A percentile compares a stretch with the other conserved stretches of the same genome.
Evolutionary conservation across 2,329 filamentous ascomycete genomes (phyloP).

Genomic region (Hypomyces rosellus): DNA sequence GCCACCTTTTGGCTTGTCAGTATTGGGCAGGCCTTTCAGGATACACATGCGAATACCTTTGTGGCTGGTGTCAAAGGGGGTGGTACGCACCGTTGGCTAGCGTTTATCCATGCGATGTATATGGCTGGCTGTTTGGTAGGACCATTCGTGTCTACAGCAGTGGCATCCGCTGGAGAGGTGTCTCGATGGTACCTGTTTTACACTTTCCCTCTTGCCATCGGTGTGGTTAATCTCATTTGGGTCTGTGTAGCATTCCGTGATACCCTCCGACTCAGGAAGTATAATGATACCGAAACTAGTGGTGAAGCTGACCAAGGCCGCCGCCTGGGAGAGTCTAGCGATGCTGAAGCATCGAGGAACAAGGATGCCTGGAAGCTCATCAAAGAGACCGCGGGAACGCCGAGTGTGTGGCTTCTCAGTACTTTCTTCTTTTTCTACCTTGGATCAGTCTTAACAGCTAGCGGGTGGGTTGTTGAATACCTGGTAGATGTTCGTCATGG

Average conservation of each 20-base stretch:
- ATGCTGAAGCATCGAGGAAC: constrained; percentile 11
- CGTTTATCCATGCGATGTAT: constrained; percentile 60
- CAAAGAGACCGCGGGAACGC: constrained; percentile 36
- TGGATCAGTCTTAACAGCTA: constrained; percentile 47
- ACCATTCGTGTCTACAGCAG: constrained; percentile 46
- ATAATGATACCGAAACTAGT: constrained; percentile 1
- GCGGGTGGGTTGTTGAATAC: constrained; percentile 61
- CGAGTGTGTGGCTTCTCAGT: constrained; percentile 51
- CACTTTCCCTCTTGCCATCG: constrained; percentile 45
- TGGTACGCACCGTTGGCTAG: constrained; percentile 52
- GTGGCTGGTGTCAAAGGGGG: constrained; percentile 39
- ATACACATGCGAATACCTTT: constrained; percentile 58
- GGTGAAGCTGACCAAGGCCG: constrained; percentile 1
- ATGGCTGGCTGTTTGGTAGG: constrained; percentile 49
- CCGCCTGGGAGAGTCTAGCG: neutral
- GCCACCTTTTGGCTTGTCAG: constrained; percentile 52
- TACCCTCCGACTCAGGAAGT: constrained; percentile 26
- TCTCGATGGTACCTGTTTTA: constrained; percentile 52
- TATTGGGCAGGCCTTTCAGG: constrained; percentile 56
- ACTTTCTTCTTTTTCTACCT: constrained; percentile 60
- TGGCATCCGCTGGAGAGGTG: constrained; percentile 34
- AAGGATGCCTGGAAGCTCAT: constrained; percentile 37
- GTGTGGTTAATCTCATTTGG: constrained; percentile 42
- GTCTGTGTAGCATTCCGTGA: constrained; percentile 46
- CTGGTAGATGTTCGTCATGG: constrained; percentile 54